Conservation (phyloP, 2,329 filamentous ascomycete genomes). For the Fusarium foetens region DNA sequence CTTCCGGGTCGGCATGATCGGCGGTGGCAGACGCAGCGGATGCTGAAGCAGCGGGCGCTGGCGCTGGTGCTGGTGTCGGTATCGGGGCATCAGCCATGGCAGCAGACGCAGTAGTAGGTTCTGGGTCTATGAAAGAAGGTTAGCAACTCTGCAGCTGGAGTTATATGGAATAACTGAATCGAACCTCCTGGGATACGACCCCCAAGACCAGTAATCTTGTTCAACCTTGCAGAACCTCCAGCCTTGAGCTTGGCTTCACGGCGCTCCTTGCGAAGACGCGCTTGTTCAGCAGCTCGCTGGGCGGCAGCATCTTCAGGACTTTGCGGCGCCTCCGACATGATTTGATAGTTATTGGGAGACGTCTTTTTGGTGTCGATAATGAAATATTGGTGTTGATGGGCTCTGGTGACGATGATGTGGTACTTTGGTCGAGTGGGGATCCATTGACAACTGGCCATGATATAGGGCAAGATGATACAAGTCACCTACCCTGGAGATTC, state of each 20-base stretch:
- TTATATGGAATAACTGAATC: neutral
- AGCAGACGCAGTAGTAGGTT: conserved; percentile 23
- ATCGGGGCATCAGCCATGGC: conserved; percentile 43
- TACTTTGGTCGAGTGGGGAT: conserved; percentile 15
- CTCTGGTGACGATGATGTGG: conserved; percentile 23
- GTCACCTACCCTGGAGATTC: conserved; percentile 20
- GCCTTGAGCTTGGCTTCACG: conserved; percentile 82
- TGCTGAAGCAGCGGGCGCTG: conserved; percentile 47
- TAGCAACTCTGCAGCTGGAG: neutral
- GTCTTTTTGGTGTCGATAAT: neutral
- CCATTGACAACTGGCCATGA: conserved; percentile 22
- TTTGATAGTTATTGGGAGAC: neutral
- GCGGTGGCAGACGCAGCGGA: conserved; percentile 46
- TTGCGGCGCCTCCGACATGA: conserved; percentile 54
- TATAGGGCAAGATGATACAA: neutral
- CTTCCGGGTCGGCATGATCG: conserved; percentile 72
- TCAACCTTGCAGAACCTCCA: conserved; percentile 74
- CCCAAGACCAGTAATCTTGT: conserved; percentile 78
- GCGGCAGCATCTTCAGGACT: conserved; percentile 58
- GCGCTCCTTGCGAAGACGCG: conserved; percentile 80
- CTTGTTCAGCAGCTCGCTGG: conserved; percentile 69
- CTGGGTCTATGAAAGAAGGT: conserved; percentile 7
- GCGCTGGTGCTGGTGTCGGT: conserved; percentile 48
- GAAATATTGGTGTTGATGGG: neutral
- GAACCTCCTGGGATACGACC: conserved; percentile 51